phyloP scores from a whole-genome alignment of 768 basidiomycete species.

The Kwoniella pini region DNA sequence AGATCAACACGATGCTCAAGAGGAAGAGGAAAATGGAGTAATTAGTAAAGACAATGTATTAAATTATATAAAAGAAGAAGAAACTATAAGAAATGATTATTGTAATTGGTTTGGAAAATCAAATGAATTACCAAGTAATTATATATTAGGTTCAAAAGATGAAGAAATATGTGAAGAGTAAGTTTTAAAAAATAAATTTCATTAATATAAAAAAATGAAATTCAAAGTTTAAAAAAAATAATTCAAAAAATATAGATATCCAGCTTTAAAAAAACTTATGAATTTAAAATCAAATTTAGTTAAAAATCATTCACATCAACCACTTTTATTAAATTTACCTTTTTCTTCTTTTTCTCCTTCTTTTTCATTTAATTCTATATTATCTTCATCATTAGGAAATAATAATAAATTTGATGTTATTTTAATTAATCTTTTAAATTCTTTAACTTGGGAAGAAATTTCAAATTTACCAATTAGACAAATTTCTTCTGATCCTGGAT shows the following conservation, averaged over 20 bases:
- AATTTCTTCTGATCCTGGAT: constrained; percentile 86
- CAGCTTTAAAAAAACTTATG: constrained; percentile 84
- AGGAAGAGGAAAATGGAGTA: not conserved
- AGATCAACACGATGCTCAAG: not conserved
- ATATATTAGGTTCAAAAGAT: constrained; percentile 84
- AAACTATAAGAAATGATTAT: constrained; percentile 95
- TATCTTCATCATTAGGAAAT: not conserved
- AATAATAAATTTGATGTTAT: constrained; percentile 80
- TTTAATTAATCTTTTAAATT: constrained; percentile 72
- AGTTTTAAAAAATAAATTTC: too few relatives aligned
- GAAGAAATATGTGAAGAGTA: constrained; percentile 92
- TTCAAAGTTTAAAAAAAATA: not conserved
- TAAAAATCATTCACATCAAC: constrained; percentile 67
- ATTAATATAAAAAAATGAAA: too few relatives aligned
- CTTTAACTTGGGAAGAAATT: constrained; percentile 68
- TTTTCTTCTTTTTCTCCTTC: constrained; percentile 61
- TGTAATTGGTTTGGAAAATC: constrained; percentile 81
- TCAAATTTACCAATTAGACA: constrained; percentile 76
- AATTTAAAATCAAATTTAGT: constrained; percentile 79
- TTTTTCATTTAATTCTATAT: constrained; percentile 28
- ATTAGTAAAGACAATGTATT: constrained; percentile 37
- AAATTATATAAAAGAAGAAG: constrained; percentile 89
- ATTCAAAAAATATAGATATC: constrained; percentile 67
- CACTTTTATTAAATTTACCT: too few relatives aligned
- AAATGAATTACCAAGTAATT: constrained; percentile 86